Evolutionary conservation across 2,329 filamentous ascomycete genomes (phyloP).

Genomic region (Verticillium klebahnii): DNA sequence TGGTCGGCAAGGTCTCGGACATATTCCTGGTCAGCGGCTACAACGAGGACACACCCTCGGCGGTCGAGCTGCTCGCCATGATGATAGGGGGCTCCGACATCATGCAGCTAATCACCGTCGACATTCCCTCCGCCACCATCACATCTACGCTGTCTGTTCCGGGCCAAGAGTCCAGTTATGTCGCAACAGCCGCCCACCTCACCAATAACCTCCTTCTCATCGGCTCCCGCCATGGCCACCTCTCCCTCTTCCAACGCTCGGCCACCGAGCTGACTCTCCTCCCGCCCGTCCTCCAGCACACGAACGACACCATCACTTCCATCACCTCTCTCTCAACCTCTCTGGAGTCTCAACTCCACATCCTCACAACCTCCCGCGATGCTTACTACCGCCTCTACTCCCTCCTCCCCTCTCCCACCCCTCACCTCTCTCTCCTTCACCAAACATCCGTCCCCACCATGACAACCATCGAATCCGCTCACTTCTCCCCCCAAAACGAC

Average conservation of each 20-base stretch:
- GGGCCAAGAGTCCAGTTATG: conserved; percentile 42
- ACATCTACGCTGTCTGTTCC: conserved; percentile 24
- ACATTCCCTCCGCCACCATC: conserved; percentile 22
- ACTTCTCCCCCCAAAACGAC: conserved; percentile 45
- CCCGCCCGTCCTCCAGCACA: conserved; percentile 33
- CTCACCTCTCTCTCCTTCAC: conserved; percentile 59
- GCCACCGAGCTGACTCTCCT: conserved; percentile 19
- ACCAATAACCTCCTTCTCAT: conserved; percentile 40
- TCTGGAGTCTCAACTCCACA: conserved; percentile 27
- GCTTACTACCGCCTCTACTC: conserved; percentile 67
- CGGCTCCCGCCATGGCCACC: conserved; percentile 48
- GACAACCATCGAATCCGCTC: conserved; percentile 70
- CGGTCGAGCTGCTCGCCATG: conserved; percentile 36
- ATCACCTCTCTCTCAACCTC: conserved; percentile 44
- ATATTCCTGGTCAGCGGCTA: conserved; percentile 34
- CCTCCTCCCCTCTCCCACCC: conserved; percentile 19
- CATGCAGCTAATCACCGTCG: conserved; percentile 38
- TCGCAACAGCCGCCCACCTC: conserved; percentile 41
- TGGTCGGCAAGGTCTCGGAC: conserved; percentile 46
- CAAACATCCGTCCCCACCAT: conserved; percentile 66
- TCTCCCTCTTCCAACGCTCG: conserved; percentile 32
- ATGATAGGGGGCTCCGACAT: conserved; percentile 37
- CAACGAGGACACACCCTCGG: background rate
- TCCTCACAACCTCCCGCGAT: conserved; percentile 73
- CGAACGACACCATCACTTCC: conserved; percentile 62